phyloP scores from a whole-genome alignment of 2,329 filamentous ascomycete genomes.

The Berkeleyomyces basicola region DNA sequence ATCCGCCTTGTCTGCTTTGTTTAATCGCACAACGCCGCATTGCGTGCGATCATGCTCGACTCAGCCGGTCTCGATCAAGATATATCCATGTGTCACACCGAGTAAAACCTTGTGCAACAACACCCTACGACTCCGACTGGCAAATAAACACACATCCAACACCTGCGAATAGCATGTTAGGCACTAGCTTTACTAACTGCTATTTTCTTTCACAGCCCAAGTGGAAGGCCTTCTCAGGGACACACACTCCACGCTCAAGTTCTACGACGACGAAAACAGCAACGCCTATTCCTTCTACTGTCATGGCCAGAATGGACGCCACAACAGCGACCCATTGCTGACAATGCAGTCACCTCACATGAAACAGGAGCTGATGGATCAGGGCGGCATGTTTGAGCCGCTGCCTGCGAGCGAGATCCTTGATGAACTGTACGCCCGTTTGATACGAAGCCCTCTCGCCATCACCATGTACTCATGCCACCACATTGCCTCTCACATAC shows the following conservation, averaged over 20 bases:
- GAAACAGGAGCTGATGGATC: slow-evolving; percentile 41
- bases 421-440: slow-evolving; percentile 53
- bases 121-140: neutral
- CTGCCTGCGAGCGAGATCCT: slow-evolving; percentile 64
- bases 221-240: slow-evolving; percentile 66
- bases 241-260: slow-evolving; percentile 27
- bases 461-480: neutral
- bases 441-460: neutral
- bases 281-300: neutral
- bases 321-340: neutral
- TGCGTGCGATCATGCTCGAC: neutral
- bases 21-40: neutral
- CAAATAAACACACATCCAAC: neutral
- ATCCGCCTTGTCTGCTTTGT: neutral
- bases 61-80: neutral
- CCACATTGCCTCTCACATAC: neutral
- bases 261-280: slow-evolving; percentile 16
- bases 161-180: neutral
- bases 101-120: neutral
- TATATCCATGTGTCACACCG: neutral
- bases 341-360: neutral
- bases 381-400: slow-evolving; percentile 71
- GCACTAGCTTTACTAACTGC: neutral
- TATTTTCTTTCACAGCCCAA: slow-evolving; percentile 38
- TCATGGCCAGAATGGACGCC: neutral